Evolutionary conservation across 192 early-diverging fungal species (phyloP).

Genomic region (Backusella macrospora): DNA sequence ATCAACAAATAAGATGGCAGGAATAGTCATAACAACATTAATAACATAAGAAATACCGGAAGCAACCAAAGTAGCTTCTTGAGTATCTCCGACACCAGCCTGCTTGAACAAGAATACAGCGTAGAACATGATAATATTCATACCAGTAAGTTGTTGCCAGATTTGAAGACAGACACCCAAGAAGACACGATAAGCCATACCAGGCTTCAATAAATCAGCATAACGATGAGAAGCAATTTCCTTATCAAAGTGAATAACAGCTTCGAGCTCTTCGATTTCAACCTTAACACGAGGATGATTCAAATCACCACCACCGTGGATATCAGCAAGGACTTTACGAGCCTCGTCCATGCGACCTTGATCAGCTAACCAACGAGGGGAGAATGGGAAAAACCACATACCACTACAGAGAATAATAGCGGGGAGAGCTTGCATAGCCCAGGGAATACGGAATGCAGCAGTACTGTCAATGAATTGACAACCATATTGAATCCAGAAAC

Average conservation of each 20-base stretch:
- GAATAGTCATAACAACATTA: constrained; percentile 84
- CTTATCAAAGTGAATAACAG: constrained; percentile 64
- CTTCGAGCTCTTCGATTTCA: constrained; percentile 76
- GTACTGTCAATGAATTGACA: constrained; percentile 41
- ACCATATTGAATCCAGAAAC: constrained; percentile 64
- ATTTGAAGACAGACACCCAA: constrained; percentile 73
- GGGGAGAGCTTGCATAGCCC: constrained; percentile 83
- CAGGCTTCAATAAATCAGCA: constrained; percentile 56
- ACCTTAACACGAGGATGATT: constrained; percentile 40
- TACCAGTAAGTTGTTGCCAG: constrained; percentile 84
- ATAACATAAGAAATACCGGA: constrained; percentile 78
- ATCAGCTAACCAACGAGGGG: constrained; percentile 84
- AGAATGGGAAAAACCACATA: constrained; percentile 81
- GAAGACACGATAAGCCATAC: constrained; percentile 58
- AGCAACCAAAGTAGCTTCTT: constrained; percentile 54
- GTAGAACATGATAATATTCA: constrained; percentile 89
- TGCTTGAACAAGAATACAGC: constrained; percentile 64
- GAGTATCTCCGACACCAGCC: constrained; percentile 42
- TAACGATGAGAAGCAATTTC: constrained; percentile 69
- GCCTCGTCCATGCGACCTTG: constrained; percentile 72
- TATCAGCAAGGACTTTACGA: constrained; percentile 61
- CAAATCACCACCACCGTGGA: constrained; percentile 66
- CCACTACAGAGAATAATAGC: constrained; percentile 67
- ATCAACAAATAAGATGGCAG: constrained; percentile 85
- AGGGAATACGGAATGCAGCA: constrained; percentile 79